These are phyloP conservation scores for Fusarium ambrosium DNA, from an alignment of 2,329 filamentous ascomycete species.

Conservation along the genomic window DNA sequence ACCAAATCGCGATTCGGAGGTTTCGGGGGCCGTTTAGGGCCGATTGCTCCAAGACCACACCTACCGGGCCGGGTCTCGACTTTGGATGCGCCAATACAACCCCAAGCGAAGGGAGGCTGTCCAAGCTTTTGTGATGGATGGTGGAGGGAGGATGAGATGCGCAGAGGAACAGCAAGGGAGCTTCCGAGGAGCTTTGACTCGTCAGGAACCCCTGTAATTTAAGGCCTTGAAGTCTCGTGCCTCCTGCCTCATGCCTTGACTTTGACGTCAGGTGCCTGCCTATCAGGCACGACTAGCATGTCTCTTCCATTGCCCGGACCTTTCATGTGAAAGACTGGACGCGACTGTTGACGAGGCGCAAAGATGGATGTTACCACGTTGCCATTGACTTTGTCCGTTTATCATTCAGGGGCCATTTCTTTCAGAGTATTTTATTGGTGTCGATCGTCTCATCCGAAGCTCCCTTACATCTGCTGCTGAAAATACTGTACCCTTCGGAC, in stretches of 20 bases:
- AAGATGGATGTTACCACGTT: slow-evolving; percentile 1
- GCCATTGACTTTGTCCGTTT: slow-evolving; percentile 5
- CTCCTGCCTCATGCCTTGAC: slow-evolving; percentile 21
- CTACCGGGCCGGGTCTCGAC: slow-evolving; percentile 5
- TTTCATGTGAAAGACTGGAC: slow-evolving; percentile 33
- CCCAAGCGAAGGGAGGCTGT: not conserved
- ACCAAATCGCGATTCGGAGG: slow-evolving; percentile 7
- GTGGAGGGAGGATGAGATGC: not conserved
- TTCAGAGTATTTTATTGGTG: not conserved
- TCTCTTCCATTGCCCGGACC: slow-evolving; percentile 14
- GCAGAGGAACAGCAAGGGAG: not conserved
- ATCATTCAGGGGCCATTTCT: not conserved
- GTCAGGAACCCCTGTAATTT: slow-evolving; percentile 19
- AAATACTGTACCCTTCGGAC: slow-evolving; percentile 12
- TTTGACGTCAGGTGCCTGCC: slow-evolving; percentile 47
- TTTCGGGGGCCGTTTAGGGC: slow-evolving; percentile 5
- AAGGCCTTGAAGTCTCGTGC: slow-evolving; percentile 14
- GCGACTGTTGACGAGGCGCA: slow-evolving; percentile 14
- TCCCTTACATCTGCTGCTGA: slow-evolving; percentile 15
- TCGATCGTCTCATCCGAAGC: not conserved
- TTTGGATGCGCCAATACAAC: not conserved
- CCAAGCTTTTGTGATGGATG: slow-evolving; percentile 13
- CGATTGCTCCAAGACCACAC: not conserved
- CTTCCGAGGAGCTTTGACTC: slow-evolving; percentile 11
- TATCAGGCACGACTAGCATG: slow-evolving; percentile 44